phyloP scores from a whole-genome alignment of 768 basidiomycete species.

The Boletus pseudopeckii region DNA sequence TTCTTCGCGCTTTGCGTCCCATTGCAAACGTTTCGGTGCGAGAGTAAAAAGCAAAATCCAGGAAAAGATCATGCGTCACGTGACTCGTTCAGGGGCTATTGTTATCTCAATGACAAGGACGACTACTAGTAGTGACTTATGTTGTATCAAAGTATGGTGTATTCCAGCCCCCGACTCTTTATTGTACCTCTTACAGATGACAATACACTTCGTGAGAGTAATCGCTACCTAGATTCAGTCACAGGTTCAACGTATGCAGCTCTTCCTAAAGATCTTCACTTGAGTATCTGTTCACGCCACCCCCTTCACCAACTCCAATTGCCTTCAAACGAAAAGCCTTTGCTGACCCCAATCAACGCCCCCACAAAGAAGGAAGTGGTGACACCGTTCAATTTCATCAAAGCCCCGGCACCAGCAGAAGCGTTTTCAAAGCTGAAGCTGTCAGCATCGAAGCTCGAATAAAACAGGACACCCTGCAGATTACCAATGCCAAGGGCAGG shows the following conservation, averaged over 20 bases:
- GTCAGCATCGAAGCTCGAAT: neutral
- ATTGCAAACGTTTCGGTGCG: constrained; percentile 1
- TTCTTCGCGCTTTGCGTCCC: constrained; percentile 16
- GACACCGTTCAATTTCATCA: neutral
- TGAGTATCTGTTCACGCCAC: neutral
- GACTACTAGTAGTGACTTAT: too few species aligned
- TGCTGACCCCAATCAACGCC: neutral
- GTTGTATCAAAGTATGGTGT: too few species aligned
- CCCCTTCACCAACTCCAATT: neutral
- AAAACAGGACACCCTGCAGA: neutral
- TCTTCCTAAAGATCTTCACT: neutral
- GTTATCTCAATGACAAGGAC: too few species aligned
- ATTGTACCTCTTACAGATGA: neutral
- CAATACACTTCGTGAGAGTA: neutral
- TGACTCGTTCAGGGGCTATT: neutral
- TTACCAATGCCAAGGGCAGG: neutral
- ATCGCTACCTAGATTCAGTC: too few species aligned
- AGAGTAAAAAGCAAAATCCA: neutral
- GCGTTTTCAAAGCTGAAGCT: neutral
- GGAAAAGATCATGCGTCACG: neutral
- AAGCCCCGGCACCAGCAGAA: neutral
- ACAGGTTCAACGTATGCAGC: too few species aligned
- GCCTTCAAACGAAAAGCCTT: neutral
- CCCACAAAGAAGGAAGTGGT: neutral
- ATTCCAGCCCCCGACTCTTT: too few species aligned